Evolutionary conservation across 805 yeast species (phyloP).

Genomic region (Candida multigemmis): DNA sequence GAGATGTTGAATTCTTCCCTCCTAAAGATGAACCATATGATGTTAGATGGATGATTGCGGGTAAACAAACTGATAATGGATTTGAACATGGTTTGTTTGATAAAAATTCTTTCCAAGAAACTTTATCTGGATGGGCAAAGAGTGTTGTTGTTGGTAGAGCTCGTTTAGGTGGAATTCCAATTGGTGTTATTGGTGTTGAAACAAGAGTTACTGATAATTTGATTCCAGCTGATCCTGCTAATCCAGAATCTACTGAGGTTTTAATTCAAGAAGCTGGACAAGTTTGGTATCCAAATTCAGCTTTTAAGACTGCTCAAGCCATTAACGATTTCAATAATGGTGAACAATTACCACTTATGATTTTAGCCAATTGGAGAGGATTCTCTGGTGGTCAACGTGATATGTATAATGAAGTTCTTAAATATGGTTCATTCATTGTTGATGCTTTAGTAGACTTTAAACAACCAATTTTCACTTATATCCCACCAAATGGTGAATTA

Average conservation of each 20-base stretch:
- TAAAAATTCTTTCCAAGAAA: constrained; percentile 88
- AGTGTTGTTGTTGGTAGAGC: constrained; percentile 99
- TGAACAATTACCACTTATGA: constrained; percentile 95
- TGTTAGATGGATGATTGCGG: constrained; percentile 91
- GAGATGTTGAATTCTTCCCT: constrained; percentile 81
- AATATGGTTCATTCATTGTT: constrained; percentile 93
- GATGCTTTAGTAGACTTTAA: constrained; percentile 94
- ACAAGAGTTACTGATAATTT: constrained; percentile 83
- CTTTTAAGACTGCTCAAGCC: constrained; percentile 98
- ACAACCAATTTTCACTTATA: constrained; percentile 94
- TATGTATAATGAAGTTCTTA: constrained; percentile 97
- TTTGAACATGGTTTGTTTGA: constrained; percentile 89
- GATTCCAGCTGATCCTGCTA: constrained; percentile 97
- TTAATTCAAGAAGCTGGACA: constrained; percentile 94
- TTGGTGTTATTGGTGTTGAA: constrained; percentile 97
- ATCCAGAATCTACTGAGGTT: constrained; percentile 86
- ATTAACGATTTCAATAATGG: constrained; percentile 96
- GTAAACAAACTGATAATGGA: constrained; percentile 62
- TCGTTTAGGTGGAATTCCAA: constrained; percentile 95
- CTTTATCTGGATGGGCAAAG: constrained; percentile 96
- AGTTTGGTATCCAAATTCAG: constrained; percentile 99
- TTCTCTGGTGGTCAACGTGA: constrained; percentile 99
- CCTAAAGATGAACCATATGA: constrained; percentile 67
- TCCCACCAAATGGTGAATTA: constrained; percentile 96
- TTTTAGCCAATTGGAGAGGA: constrained; percentile 99